Base-by-base conservation (phyloP, 73 alveolate genomes). In the Paramecium caudatum region DNA sequence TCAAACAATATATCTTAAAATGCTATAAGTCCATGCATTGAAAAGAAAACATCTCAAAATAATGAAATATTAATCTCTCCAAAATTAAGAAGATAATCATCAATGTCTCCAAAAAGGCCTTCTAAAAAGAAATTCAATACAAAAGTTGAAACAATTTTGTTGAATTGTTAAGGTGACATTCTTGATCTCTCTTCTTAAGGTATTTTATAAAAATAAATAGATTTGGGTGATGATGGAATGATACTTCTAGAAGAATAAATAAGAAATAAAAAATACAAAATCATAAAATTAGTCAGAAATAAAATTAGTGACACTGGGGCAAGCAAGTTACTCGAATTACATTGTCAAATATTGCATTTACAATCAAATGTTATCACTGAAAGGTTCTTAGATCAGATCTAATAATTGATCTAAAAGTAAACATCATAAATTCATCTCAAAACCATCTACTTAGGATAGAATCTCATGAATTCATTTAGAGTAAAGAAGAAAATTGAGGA, bases 61-160 rank as follows among this genome's bases (percentile, higher is more conserved):
- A 55, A 55, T 8, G 80, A 55, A 9, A 55, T 43, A 19, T 5
- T 55, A 55, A 15, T 21, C 23, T 55, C 80, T 55, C 88, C 88
- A 0, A 74, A 74, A 41, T 15, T 74, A 15, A 74, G 30, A 74
- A 74, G 88, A 21, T 13, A 74, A 74, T 74, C 88, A 10, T 74
- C 88, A n/a, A 74, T 74, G 88, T 74, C 88, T 41, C 88, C 88
- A 12, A 74, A 74, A 74, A 36, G 88, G 19, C 88, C 88, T 10
- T 0, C 43, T 7, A 74, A 74, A 37, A 74, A 74, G 65, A 74
- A 74, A 17, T 74, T 74, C 9, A 74, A 37, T 74, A 21, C 43
- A 17, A 74, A 74, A n/a, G 88, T 43, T 0, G 62, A 36, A 36
- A 32, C 47, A 5, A 65, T 65, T 36, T 23, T 65, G 8, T 36